These are phyloP conservation scores for Begonia peltatifolia DNA, from an alignment of 306 rosid species.

Conservation along the genomic window DNA sequence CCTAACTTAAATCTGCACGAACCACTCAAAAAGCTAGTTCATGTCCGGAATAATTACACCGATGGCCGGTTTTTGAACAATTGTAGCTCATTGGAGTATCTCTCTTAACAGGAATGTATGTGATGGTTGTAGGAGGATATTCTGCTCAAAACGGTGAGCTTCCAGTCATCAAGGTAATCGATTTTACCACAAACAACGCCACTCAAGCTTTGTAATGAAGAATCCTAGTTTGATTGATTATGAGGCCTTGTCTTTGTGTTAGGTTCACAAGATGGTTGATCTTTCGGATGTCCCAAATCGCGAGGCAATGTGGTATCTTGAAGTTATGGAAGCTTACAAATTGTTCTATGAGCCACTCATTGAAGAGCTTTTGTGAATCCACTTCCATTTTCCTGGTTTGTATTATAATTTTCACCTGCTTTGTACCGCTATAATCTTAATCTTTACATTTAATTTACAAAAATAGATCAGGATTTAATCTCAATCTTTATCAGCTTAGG, in stretches of 20 bases:
- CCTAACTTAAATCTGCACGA: too few relatives aligned
- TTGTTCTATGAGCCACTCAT: constrained; percentile 59
- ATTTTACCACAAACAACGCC: background rate
- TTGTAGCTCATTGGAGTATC: too few relatives aligned
- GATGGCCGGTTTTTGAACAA: too few relatives aligned
- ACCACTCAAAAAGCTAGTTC: too few relatives aligned
- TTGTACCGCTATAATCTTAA: too few relatives aligned
- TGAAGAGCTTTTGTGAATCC: constrained; percentile 27
- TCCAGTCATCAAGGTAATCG: constrained; percentile 41
- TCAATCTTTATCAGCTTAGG: too few relatives aligned
- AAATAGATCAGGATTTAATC: too few relatives aligned
- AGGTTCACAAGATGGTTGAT: constrained; percentile 94
- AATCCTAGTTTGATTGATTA: background rate
- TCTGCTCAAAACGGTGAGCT: constrained; percentile 20
- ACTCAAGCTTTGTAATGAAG: too few relatives aligned
- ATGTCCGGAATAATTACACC: too few relatives aligned
- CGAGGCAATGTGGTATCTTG: constrained; percentile 91
- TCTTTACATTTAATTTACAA: too few relatives aligned
- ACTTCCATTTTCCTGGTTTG: too few relatives aligned
- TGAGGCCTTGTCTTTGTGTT: background rate
- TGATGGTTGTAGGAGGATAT: constrained; percentile 73
- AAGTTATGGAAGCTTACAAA: constrained; percentile 76
- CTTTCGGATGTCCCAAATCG: constrained; percentile 60
- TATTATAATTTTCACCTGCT: too few relatives aligned
- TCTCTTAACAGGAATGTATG: constrained; percentile 57